Evolutionary conservation across 345 rosid genomes (phyloP).

Genomic region (Eucalyptus sideroxylon): DNA sequence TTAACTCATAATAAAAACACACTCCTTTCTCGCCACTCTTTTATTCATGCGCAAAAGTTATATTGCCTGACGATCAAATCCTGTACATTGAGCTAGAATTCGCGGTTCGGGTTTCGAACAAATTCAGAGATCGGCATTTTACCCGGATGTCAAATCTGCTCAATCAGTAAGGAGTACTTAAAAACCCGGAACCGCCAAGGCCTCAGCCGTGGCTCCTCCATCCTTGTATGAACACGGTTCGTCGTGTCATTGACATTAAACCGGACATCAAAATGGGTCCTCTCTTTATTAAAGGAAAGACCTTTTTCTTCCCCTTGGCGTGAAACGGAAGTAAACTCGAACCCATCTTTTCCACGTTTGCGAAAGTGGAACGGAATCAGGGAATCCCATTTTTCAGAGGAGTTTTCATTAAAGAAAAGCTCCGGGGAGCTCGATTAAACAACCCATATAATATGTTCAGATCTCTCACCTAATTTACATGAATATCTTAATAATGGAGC

Average conservation of each 20-base stretch:
- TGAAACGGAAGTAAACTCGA: background rate
- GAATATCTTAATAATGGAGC: background rate
- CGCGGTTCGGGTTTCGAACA: background rate
- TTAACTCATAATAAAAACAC: background rate
- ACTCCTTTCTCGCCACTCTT: background rate
- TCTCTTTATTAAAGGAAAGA: background rate
- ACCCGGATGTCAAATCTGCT: background rate
- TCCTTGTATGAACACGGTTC: background rate
- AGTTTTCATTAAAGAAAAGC: background rate
- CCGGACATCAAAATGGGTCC: background rate
- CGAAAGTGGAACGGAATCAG: background rate
- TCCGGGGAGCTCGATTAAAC: background rate
- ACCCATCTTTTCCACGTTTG: background rate
- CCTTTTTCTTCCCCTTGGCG: background rate
- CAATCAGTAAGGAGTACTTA: background rate
- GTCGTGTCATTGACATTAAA: background rate
- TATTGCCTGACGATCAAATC: constrained; percentile 17
- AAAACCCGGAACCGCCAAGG: background rate
- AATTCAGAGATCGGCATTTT: background rate
- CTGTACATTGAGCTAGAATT: background rate
- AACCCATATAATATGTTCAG: background rate
- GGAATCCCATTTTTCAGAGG: background rate
- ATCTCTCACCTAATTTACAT: background rate
- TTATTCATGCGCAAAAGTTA: constrained; percentile 7
- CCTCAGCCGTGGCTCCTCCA: background rate